Evolutionary conservation across 257 asterid species (phyloP), one percentile per base, ranked within the genome.

Genomic region (Sherardia arvensis): DNA sequence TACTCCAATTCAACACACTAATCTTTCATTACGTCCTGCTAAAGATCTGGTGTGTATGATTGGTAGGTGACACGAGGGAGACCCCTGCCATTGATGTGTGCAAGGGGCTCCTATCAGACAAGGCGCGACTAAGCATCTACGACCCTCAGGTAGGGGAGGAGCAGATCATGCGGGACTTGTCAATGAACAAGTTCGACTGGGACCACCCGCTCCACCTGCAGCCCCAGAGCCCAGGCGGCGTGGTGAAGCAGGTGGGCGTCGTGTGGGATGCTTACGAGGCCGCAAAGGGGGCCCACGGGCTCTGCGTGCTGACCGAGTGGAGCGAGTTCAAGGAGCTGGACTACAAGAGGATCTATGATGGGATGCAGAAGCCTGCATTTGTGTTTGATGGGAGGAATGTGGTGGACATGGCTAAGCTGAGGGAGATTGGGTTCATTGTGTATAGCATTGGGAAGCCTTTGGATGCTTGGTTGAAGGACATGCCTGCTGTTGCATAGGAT

Each of bases 241-340:
- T 73, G 6, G 69, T 71, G 57, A 80, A 80, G 70, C 78, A 77
- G 34, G 76, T 80, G 21, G 70, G 63, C 3, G 54, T 59, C 3
- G 85, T 71, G 29, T 80, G 85, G 85, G 78, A 77, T 36, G 85
- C 80, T 4, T 80, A 80, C 25, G 80, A 71, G 65, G 80, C 82
- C 0, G 69, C 82, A 3, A 80, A 74, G 66, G 80, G 29, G 34
- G 80, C 85, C 7, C 85, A 80, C 6, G 80, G 80, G 12, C 66
- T 80, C 11, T 80, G 85, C 64, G 66, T 80, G 40, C 76, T 80
- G 56, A 77, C 85, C 1, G 82, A 80, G 65, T 80, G 85, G 85
- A 80, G 74, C 1, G 82, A 80, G 70, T 80, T 80, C 63, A 77
- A 71, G 47, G 45, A 29, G 1, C 82, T 80, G 17, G 78, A 80